These are phyloP conservation scores for Carex arenaria DNA, from an alignment of 202 grass and related monocot genomes.

Conservation along the genomic window DNA sequence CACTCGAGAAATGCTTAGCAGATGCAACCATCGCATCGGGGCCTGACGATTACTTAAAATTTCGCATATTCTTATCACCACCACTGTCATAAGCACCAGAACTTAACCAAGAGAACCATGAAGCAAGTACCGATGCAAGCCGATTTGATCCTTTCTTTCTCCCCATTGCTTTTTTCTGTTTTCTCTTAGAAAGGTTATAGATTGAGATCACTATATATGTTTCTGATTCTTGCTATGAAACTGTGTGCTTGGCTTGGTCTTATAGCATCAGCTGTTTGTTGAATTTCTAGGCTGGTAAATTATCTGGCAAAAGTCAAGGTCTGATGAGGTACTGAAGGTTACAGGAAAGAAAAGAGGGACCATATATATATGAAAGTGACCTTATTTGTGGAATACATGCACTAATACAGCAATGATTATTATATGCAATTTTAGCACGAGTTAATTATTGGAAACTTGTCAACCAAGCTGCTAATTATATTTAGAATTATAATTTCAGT, in stretches of 20 bases:
- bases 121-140: constrained; percentile 6
- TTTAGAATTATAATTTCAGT: neutral
- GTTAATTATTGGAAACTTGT: neutral
- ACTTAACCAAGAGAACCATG: constrained; percentile 28
- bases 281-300: neutral
- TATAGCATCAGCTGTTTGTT: constrained; percentile 1
- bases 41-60: neutral
- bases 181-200: neutral
- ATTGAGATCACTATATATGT: neutral
- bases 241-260: neutral
- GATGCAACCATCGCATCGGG: constrained; percentile 23
- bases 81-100: neutral
- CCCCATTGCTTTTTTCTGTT: neutral
- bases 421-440: no score
- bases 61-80: neutral
- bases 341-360: neutral
- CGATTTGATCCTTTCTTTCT: neutral
- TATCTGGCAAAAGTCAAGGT: no score
- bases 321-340: neutral
- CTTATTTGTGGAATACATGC: neutral
- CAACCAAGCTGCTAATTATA: neutral
- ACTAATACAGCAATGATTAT: no score
- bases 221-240: neutral
- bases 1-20: constrained; percentile 34
- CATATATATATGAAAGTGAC: constrained; percentile 8